Percentiles rank a stretch among this genome's conserved stretches.
These are phyloP conservation scores for Pyricularia sp. DNA, from an alignment of 2,329 filamentous ascomycete genomes.

Conservation along the genomic window DNA sequence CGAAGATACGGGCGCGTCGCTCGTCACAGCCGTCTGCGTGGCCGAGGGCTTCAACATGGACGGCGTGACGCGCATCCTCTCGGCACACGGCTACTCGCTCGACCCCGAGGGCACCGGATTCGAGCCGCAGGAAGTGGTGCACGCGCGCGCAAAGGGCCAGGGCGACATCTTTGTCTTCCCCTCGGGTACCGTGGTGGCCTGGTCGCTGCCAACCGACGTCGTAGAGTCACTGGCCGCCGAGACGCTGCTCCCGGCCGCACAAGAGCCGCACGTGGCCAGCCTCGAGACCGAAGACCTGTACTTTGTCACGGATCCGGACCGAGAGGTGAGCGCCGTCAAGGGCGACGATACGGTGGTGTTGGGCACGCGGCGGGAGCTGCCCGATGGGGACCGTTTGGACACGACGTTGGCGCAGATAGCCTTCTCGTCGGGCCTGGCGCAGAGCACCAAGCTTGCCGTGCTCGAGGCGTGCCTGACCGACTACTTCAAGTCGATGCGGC, in stretches of 20 bases:
- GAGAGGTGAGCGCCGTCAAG: conserved; percentile 64
- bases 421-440: conserved; percentile 85
- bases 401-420: conserved; percentile 83
- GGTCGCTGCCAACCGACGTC: conserved; percentile 69
- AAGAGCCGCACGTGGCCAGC: conserved; percentile 54
- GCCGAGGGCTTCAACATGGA: conserved; percentile 54
- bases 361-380: conserved; percentile 53
- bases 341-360: conserved; percentile 86
- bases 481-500: conserved; percentile 78
- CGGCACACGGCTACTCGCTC: conserved; percentile 45
- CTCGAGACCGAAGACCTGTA: conserved; percentile 85
- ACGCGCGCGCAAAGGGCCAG: conserved; percentile 45
- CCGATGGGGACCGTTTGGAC: conserved; percentile 33
- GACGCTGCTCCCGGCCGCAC: conserved; percentile 62
- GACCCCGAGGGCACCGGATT: conserved; percentile 50
- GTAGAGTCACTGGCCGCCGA: conserved; percentile 56
- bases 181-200: conserved; percentile 84
- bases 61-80: conserved; percentile 41
- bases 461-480: conserved; percentile 69
- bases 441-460: conserved; percentile 86
- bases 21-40: conserved; percentile 47
- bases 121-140: conserved; percentile 48
- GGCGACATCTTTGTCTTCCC: conserved; percentile 95
- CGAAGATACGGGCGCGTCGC: conserved; percentile 22
- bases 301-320: conserved; percentile 61